These are phyloP conservation scores for Penicillium paradoxum DNA, from an alignment of 495 filamentous ascomycete genomes.

Conservation along the genomic window DNA sequence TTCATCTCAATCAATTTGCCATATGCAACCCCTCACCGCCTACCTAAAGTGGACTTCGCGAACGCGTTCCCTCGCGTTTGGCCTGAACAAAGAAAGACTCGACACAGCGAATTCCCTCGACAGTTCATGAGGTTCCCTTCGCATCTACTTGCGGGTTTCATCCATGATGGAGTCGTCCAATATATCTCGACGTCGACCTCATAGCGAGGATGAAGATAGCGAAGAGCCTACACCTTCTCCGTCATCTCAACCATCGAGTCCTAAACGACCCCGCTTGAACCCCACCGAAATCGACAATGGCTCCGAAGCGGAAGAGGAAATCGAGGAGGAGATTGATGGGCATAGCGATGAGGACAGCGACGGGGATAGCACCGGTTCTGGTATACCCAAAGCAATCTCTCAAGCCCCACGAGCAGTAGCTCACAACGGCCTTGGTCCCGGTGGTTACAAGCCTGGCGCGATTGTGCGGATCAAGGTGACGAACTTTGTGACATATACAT, in stretches of 20 bases:
- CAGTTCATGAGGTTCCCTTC: background rate
- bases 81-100: constrained; percentile 8
- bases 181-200: constrained; percentile 30
- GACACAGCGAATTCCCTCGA: constrained; percentile 2
- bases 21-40: constrained; percentile 22
- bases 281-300: constrained; percentile 9
- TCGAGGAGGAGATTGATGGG: background rate
- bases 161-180: constrained; percentile 26
- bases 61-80: constrained; percentile 16
- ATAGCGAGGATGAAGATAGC: constrained; percentile 23
- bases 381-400: background rate
- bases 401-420: background rate
- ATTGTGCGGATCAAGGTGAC: constrained; percentile 81
- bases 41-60: constrained; percentile 14
- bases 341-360: background rate
- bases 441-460: constrained; percentile 67
- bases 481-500: constrained; percentile 95
- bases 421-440: constrained; percentile 12
- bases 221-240: constrained; percentile 17
- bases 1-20: constrained; percentile 3
- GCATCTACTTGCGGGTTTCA: constrained; percentile 3
- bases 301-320: constrained; percentile 7
- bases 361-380: background rate
- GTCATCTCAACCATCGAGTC: constrained; percentile 20
- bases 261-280: constrained; percentile 34